phyloP scores from a whole-genome alignment of 2,329 filamentous ascomycete species.

The Beauveria caledonica region DNA sequence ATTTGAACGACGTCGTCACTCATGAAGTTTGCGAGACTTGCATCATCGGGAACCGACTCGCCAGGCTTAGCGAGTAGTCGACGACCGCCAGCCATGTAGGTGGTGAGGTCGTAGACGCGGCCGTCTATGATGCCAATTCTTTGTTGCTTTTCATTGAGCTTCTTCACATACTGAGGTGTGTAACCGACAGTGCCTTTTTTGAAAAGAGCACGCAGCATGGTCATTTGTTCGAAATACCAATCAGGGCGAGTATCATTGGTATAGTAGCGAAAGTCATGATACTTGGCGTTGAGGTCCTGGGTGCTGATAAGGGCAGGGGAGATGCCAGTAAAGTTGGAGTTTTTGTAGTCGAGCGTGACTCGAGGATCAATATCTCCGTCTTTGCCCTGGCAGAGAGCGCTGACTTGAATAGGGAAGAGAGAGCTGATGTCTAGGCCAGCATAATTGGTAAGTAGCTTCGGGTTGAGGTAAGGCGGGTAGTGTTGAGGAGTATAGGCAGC shows the following conservation, averaged over 20 bases:
- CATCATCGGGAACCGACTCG: constrained; percentile 34
- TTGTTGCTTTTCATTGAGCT: constrained; percentile 55
- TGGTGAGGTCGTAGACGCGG: constrained; percentile 82
- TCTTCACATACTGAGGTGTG: constrained; percentile 66
- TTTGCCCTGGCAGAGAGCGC: constrained; percentile 75
- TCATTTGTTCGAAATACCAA: constrained; percentile 89
- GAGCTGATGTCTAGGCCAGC: constrained; percentile 79
- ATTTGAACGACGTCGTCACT: constrained; percentile 62
- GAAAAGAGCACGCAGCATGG: constrained; percentile 66
- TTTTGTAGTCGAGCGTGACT: constrained; percentile 79
- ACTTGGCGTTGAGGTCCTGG: constrained; percentile 65
- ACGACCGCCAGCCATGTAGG: constrained; percentile 71
- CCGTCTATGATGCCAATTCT: constrained; percentile 71
- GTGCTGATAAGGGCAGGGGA: constrained; percentile 55
- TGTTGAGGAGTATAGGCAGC: constrained; percentile 64
- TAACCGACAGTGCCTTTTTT: constrained; percentile 85
- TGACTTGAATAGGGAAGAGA: constrained; percentile 91
- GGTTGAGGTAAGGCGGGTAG: constrained; percentile 54
- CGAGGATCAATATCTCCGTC: constrained; percentile 55
- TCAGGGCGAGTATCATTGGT: constrained; percentile 76
- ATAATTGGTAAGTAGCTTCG: constrained; percentile 63
- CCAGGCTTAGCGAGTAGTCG: constrained; percentile 50
- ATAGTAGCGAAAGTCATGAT: constrained; percentile 87
- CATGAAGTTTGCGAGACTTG: constrained; percentile 70
- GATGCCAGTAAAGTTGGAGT: constrained; percentile 60